Conservation (phyloP, 1,284 basidiomycete species). For the Ceratobasidium sp. region DNA sequence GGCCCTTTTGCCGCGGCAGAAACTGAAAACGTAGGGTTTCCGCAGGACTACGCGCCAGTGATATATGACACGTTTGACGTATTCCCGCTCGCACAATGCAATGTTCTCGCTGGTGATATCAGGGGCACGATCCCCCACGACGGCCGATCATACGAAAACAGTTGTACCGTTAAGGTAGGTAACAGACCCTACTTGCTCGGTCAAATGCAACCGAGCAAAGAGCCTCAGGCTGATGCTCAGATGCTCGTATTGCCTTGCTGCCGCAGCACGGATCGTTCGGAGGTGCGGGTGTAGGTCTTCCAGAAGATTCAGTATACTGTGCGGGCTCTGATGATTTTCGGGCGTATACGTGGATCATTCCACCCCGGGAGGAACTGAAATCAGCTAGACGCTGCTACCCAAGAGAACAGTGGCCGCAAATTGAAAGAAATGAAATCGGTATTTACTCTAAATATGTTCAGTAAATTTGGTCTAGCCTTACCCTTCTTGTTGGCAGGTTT, state of each 20-base stretch:
- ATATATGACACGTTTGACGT: slow-evolving; percentile 43
- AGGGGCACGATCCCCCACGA: slow-evolving; percentile 3
- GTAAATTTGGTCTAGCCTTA: slow-evolving; percentile 7
- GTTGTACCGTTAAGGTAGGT: slow-evolving; percentile 42
- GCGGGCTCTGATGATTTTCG: slow-evolving; percentile 42
- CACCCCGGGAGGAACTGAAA: slow-evolving; percentile 21
- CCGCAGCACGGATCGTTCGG: slow-evolving; percentile 43
- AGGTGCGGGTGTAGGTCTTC: slow-evolving; percentile 38
- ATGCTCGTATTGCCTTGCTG: slow-evolving; percentile 1
- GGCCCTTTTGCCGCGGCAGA: neutral
- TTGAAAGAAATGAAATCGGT: slow-evolving; percentile 14
- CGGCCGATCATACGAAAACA: slow-evolving; percentile 37
- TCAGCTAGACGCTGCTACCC: slow-evolving; percentile 11
- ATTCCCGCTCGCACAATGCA: slow-evolving; percentile 40
- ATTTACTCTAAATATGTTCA: slow-evolving; percentile 7
- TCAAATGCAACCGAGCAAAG: slow-evolving; percentile 43
- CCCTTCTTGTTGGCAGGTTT: slow-evolving; percentile 14
- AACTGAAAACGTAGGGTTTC: slow-evolving; percentile 6
- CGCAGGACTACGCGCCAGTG: slow-evolving; percentile 33
- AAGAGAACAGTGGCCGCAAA: slow-evolving; percentile 20
- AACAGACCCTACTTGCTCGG: neutral
- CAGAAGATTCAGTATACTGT: slow-evolving; percentile 44
- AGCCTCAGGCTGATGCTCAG: neutral
- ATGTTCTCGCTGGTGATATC: slow-evolving; percentile 1
- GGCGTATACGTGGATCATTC: slow-evolving; percentile 39